These are phyloP conservation scores for Rhizopogon roseolus DNA, from an alignment of 768 basidiomycete genomes.

Conservation along the genomic window DNA sequence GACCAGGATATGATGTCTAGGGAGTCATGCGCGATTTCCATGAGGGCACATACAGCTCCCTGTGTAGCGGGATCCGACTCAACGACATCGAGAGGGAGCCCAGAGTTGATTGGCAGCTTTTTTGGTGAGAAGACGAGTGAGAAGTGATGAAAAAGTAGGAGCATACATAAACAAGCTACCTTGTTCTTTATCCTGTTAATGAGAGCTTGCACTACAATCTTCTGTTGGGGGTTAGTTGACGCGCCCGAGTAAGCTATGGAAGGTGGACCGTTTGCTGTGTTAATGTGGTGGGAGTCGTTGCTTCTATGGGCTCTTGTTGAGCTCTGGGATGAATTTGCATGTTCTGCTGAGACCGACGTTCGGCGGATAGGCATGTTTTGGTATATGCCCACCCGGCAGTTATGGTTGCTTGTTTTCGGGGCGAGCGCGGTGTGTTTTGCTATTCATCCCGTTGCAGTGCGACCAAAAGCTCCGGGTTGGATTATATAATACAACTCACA, in stretches of 20 bases:
- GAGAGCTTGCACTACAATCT: constrained; percentile 65
- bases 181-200: constrained; percentile 77
- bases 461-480: background rate
- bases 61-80: constrained; percentile 74
- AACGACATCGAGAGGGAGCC: constrained; percentile 62
- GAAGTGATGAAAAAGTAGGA: background rate
- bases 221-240: constrained; percentile 65
- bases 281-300: constrained; percentile 54
- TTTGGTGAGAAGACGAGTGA: background rate
- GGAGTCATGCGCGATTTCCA: constrained; percentile 74
- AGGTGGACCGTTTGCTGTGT: constrained; percentile 26
- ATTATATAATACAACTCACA: background rate
- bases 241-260: constrained; percentile 33
- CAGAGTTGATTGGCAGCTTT: constrained; percentile 85
- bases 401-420: background rate
- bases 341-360: constrained; percentile 55
- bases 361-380: constrained; percentile 49
- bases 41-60: constrained; percentile 72
- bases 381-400: constrained; percentile 20
- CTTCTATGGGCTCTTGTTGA: constrained; percentile 53
- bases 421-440: background rate
- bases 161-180: constrained; percentile 35
- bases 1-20: constrained; percentile 78
- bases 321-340: constrained; percentile 26
- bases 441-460: background rate